These are phyloP conservation scores for Yamadazyma paraphyllophila DNA, from an alignment of 805 yeast species.

Conservation along the genomic window DNA sequence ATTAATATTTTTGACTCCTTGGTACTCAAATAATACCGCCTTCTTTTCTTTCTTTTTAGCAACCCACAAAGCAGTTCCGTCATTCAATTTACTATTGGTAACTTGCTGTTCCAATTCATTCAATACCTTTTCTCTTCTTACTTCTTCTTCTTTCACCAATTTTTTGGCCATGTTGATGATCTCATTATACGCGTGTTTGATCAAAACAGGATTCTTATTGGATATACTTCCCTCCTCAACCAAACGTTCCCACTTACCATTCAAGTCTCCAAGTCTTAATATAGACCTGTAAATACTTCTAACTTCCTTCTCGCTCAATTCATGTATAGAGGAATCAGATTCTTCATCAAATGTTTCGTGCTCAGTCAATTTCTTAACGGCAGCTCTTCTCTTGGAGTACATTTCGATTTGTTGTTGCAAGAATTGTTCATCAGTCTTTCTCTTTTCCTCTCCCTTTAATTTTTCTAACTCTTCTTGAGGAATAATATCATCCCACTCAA, in stretches of 20 bases:
- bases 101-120: slow-evolving; percentile 63
- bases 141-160: slow-evolving; percentile 63
- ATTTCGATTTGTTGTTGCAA: slow-evolving; percentile 87
- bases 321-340: slow-evolving; percentile 42
- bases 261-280: slow-evolving; percentile 75
- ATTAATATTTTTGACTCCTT: slow-evolving; percentile 82
- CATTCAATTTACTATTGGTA: slow-evolving; percentile 33
- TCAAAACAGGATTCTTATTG: slow-evolving; percentile 74
- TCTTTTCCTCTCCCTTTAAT: slow-evolving; percentile 88
- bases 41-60: slow-evolving; percentile 79
- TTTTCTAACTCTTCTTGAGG: slow-evolving; percentile 90
- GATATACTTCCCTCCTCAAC: slow-evolving; percentile 88
- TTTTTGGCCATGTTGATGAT: slow-evolving; percentile 60
- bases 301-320: slow-evolving; percentile 80
- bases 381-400: slow-evolving; percentile 77
- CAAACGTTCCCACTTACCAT: slow-evolving; percentile 75
- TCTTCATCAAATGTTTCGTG: slow-evolving; percentile 34
- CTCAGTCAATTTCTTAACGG: slow-evolving; percentile 54
- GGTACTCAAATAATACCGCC: slow-evolving; percentile 85
- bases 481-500: slow-evolving; percentile 98
- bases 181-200: slow-evolving; percentile 75
- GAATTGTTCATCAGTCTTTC: slow-evolving; percentile 79
- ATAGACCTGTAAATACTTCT: slow-evolving; percentile 83
- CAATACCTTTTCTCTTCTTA: slow-evolving; percentile 52
- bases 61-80: slow-evolving; percentile 50